Percentiles rank a stretch among this genome's conserved stretches.
phyloP scores from a whole-genome alignment of 306 rosid genomes.

The Oxytropis ochrocephala region DNA sequence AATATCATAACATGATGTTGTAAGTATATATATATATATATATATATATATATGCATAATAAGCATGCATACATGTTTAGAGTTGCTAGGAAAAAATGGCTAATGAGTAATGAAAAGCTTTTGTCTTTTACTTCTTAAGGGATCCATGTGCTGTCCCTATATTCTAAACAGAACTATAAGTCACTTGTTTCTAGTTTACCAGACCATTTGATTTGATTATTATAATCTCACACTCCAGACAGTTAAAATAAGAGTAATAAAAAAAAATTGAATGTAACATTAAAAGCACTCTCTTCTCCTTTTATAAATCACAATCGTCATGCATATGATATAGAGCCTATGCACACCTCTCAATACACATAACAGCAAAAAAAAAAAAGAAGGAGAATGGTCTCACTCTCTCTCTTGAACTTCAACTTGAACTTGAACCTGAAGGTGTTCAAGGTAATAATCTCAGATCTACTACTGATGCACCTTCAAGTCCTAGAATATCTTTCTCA shows the following conservation, averaged over 20 bases:
- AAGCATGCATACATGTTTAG: not conserved
- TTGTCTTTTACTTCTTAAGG: conserved; percentile 67
- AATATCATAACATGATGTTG: conserved; percentile 6
- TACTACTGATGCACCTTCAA: conserved; percentile 47
- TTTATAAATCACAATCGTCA: conserved; percentile 46
- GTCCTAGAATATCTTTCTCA: conserved; percentile 94
- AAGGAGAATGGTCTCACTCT: conserved; percentile 56
- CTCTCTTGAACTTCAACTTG: conserved; percentile 53
- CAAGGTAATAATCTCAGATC: conserved; percentile 35
- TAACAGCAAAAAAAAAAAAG: not conserved
- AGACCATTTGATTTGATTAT: conserved; percentile 63
- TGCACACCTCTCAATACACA: conserved; percentile 15
- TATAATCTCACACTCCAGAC: conserved; percentile 58
- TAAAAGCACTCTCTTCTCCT: conserved; percentile 34
- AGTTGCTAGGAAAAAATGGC: conserved; percentile 31
- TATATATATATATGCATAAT: too few relatives aligned
- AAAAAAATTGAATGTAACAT: conserved; percentile 22
- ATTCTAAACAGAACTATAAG: conserved; percentile 52
- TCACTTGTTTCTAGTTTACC: conserved; percentile 68
- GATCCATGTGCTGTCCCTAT: conserved; percentile 81
- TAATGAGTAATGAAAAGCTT: conserved; percentile 39
- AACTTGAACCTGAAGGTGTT: conserved; percentile 3
- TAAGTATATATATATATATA: too few relatives aligned
- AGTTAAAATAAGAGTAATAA: conserved; percentile 31
- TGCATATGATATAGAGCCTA: conserved; percentile 30